These are phyloP conservation scores for Fusarium tricinctum DNA, from an alignment of 2,329 filamentous ascomycete species.

Conservation along the genomic window DNA sequence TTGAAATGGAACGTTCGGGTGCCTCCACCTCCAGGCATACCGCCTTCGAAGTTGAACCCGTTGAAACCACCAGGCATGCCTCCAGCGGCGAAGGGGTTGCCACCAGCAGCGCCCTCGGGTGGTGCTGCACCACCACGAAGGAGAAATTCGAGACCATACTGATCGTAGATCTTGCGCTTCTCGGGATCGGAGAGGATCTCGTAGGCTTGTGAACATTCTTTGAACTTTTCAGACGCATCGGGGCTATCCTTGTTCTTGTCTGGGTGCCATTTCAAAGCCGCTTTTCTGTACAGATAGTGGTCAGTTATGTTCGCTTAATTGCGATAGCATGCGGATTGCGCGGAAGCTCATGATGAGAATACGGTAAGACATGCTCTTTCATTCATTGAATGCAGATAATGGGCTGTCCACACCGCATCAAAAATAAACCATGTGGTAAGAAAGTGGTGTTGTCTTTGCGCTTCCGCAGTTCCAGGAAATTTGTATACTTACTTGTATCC, in stretches of 20 bases:
- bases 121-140: constrained; percentile 81
- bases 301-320: constrained; percentile 52
- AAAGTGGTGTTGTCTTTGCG: constrained; percentile 2
- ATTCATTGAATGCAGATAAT: constrained; percentile 7
- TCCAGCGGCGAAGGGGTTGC: constrained; percentile 70
- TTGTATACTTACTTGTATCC: constrained; percentile 79
- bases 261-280: constrained; percentile 91
- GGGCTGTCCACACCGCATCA: not conserved
- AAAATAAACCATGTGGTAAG: not conserved
- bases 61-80: constrained; percentile 68
- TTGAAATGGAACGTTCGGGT: constrained; percentile 75
- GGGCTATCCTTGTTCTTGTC: constrained; percentile 98
- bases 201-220: constrained; percentile 97
- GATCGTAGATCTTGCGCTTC: constrained; percentile 95
- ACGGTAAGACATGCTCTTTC: not conserved
- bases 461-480: constrained; percentile 8
- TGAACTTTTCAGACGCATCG: constrained; percentile 91
- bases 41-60: constrained; percentile 66
- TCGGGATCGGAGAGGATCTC: constrained; percentile 98
- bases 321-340: constrained; percentile 5
- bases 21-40: constrained; percentile 59
- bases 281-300: constrained; percentile 71
- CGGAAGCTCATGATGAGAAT: not conserved
- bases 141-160: constrained; percentile 93
- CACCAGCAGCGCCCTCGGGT: constrained; percentile 69